Evolutionary conservation across 2,329 filamentous ascomycete species (phyloP), one percentile per base, ranked within the genome.

Genomic region (Drechslerella coelobrocha): DNA sequence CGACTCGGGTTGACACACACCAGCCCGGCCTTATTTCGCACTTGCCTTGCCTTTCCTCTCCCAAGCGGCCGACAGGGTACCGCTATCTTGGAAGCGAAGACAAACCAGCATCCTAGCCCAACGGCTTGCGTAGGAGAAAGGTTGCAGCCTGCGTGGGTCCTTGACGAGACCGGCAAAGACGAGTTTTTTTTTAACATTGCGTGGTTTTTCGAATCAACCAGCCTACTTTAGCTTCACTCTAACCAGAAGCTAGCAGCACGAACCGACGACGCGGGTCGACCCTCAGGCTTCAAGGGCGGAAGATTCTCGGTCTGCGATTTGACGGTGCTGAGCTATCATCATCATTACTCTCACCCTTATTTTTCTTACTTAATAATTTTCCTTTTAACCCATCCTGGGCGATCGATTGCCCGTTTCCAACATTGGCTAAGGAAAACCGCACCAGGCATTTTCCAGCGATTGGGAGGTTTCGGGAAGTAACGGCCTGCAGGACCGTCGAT

Each of bases 291-390:
- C 55, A 29, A 59, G 26, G 65, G 52, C 57, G 65, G 65, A 62
- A 69, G 51, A 57, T 69, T 62, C 57, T 69, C 57, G 65, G 65
- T 56, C 62, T n/a, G n/a, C n/a, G n/a, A n/a, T n/a, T n/a, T n/a
- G n/a, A n/a, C n/a, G n/a, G n/a, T n/a, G n/a, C n/a, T n/a, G n/a
- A n/a, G n/a, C n/a, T n/a, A n/a, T n/a, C n/a, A n/a, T n/a, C n/a
- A n/a, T n/a, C n/a, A n/a, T n/a, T n/a, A n/a, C n/a, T n/a, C n/a
- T n/a, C n/a, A 39, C 12, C 34, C 34, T 37, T 59, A 48, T 56
- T 53, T 23, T 48, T 60, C 59, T 68, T 68, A 68, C 63, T 51
- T 61, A 68, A 68, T 68, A 19, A 23, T 54, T 24, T 48, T 26
- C 41, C 39, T 9, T 27, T 24, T 54, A n/a, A 47, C n/a, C 45